Base-by-base conservation (phyloP, 345 rosid species). In the Adansonia digitata region DNA sequence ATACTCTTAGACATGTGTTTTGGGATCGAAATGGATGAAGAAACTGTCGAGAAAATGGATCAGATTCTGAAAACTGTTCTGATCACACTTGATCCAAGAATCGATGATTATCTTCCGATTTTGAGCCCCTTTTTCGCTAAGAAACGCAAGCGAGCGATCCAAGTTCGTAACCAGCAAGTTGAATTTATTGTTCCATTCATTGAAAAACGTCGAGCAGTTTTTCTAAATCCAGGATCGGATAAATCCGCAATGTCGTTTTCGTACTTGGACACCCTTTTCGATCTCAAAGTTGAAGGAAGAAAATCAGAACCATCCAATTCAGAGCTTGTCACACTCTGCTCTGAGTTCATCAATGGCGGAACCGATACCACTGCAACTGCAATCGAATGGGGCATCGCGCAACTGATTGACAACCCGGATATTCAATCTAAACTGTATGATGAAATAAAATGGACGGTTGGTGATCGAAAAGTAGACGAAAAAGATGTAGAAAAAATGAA, bases 281-380 rank as follows among this genome's bases (percentile, higher is more conserved):
- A 88, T 26, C 72, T 94, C 27, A 83, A 85, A 74, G 77, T 90
- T 1, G 94, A 91, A 26, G 88, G 90, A 0, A 80, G 97, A 59
- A 78, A 83, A n/a, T 77, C 92, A 43, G 42, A 78, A 4, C 97
- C 94, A 13, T 82, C 90, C 3, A 78, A 82, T 67, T 83, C 85
- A 42, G 98, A 94, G 81, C 88, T 94, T 0, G 97, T 94, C 52
- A 77, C 93, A 0, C 97, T 94, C 11, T 89, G 93, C 75, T 94
- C 98, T 0, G 97, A 94, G 83, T 88, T 94, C 79, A 51, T 94
- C 61, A 94, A 92, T 74, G 98, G 98, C 0, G 97, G 97, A 0
- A 90, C 98, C 0, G 97, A 94, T 77, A 94, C 97, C 0, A 90
- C 98, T 0, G 97, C 85, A 2, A 91, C 97, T 4, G 97, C 94